A percentile compares a stretch with the other conserved stretches of the same genome.
Evolutionary conservation across 1,284 basidiomycete species (phyloP).

Genomic region (Hortiboletus rubellus): DNA sequence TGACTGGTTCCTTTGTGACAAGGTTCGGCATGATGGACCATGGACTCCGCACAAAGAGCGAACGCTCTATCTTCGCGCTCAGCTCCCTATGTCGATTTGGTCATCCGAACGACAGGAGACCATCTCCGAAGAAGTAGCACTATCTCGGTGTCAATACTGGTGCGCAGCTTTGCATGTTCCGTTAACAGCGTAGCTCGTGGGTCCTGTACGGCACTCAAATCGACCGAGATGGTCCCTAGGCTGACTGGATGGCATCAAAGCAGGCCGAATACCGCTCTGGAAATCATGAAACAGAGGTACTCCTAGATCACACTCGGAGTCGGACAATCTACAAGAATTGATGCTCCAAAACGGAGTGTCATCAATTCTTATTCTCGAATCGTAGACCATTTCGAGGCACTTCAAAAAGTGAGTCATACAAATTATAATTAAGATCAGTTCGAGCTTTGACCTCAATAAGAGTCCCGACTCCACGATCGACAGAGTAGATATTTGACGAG

Average conservation of each 20-base stretch:
- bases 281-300: constrained; percentile 5
- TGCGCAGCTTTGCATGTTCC: constrained; percentile 3
- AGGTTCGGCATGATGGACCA: not conserved
- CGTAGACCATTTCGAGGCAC: not conserved
- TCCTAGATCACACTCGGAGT: constrained; percentile 2
- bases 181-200: not conserved
- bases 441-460: not conserved
- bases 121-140: not conserved
- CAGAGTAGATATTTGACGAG: not conserved
- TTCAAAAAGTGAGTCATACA: not conserved
- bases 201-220: not conserved
- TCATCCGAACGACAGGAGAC: not conserved
- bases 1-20: not conserved
- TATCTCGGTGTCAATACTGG: constrained; percentile 23
- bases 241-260: constrained; percentile 1
- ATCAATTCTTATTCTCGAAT: not conserved
- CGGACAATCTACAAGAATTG: not conserved
- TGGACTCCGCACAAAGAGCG: constrained; percentile 12
- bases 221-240: not conserved
- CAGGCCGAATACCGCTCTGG: constrained; percentile 1
- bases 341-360: not conserved
- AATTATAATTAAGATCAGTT: not conserved
- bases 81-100: constrained; percentile 1
- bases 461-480: not conserved
- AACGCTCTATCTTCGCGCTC: not conserved